These are phyloP conservation scores for Euphrasia confusa DNA, from an alignment of 257 asterid species.

Conservation along the genomic window DNA sequence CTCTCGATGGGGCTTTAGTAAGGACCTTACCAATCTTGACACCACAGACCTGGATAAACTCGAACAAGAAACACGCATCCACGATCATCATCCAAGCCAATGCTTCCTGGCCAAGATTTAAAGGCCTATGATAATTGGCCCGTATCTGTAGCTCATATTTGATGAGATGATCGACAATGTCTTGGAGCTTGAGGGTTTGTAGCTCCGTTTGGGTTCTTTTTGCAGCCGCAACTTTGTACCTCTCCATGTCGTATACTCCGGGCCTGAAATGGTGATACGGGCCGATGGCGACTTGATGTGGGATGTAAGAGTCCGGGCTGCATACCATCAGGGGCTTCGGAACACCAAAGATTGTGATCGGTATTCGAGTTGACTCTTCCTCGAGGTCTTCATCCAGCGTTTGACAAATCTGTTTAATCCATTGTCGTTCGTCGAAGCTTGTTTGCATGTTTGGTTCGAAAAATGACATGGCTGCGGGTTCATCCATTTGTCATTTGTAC, in stretches of 20 bases:
- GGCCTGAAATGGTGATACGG: conserved; percentile 48
- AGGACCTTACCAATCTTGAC: conserved; percentile 31
- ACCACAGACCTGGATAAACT: conserved; percentile 46
- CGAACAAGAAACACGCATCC: conserved; percentile 53
- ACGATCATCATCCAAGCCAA: conserved; percentile 64
- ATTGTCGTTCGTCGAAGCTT: conserved; percentile 39
- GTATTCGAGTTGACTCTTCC: conserved; percentile 35
- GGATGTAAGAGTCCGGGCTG: conserved; percentile 41
- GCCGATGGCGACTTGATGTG: conserved; percentile 54
- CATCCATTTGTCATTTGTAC: neutral
- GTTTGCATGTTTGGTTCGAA: conserved; percentile 28
- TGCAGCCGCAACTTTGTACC: conserved; percentile 54
- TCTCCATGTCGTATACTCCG: conserved; percentile 52
- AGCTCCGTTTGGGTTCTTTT: conserved; percentile 37
- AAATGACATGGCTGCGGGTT: conserved; percentile 25
- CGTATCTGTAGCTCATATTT: conserved; percentile 38
- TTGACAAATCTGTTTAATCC: conserved; percentile 45
- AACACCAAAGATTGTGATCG: conserved; percentile 47
- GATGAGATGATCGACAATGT: conserved; percentile 30
- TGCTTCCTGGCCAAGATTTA: conserved; percentile 37
- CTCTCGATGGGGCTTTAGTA: conserved; percentile 30
- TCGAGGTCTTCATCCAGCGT: conserved; percentile 49
- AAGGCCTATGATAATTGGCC: conserved; percentile 44
- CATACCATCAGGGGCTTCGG: conserved; percentile 38
- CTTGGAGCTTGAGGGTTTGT: conserved; percentile 26